These are phyloP conservation scores for Lippia alba DNA, from an alignment of 305 asterid species.

Conservation along the genomic window DNA sequence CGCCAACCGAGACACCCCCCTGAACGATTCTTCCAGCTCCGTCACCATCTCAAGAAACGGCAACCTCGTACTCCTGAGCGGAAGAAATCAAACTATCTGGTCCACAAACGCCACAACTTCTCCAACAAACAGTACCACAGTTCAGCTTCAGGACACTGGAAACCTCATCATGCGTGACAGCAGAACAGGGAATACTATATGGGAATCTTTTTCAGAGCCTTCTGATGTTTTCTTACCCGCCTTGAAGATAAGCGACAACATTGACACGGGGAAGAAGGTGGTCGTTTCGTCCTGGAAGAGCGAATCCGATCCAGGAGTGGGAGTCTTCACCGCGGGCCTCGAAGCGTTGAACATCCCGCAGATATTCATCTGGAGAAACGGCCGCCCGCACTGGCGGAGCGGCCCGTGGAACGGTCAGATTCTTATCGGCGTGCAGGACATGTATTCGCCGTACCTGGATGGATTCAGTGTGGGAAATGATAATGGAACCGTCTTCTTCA, in stretches of 20 bases:
- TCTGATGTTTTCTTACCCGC: conserved; percentile 29
- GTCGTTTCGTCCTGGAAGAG: conserved; percentile 36
- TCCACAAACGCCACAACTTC: conserved; percentile 30
- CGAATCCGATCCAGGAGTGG: conserved; percentile 32
- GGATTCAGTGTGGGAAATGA: conserved; percentile 30
- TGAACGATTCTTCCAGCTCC: conserved; percentile 40
- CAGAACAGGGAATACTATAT: conserved; percentile 21
- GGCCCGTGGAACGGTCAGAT: conserved; percentile 47
- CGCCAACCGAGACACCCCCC: conserved; percentile 39
- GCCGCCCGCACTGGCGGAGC: conserved; percentile 38
- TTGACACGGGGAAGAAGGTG: conserved; percentile 28
- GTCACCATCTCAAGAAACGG: conserved; percentile 32
- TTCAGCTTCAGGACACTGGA: conserved; percentile 43
- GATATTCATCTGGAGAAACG: conserved; percentile 36
- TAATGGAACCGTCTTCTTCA: conserved; percentile 27
- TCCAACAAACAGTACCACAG: conserved; percentile 15
- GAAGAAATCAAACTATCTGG: conserved; percentile 33
- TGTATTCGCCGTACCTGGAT: conserved; percentile 35
- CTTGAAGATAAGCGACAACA: conserved; percentile 29
- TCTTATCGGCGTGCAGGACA: conserved; percentile 39
- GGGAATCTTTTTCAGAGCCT: conserved; percentile 46
- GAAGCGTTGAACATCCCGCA: conserved; percentile 35
- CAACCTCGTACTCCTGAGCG: conserved; percentile 36
- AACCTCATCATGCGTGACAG: conserved; percentile 44
- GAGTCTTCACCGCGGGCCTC: conserved; percentile 36